Evolutionary conservation across 1,284 basidiomycete species (phyloP), one percentile per base, ranked within the genome.

Genomic region (Malassezia japonica): DNA sequence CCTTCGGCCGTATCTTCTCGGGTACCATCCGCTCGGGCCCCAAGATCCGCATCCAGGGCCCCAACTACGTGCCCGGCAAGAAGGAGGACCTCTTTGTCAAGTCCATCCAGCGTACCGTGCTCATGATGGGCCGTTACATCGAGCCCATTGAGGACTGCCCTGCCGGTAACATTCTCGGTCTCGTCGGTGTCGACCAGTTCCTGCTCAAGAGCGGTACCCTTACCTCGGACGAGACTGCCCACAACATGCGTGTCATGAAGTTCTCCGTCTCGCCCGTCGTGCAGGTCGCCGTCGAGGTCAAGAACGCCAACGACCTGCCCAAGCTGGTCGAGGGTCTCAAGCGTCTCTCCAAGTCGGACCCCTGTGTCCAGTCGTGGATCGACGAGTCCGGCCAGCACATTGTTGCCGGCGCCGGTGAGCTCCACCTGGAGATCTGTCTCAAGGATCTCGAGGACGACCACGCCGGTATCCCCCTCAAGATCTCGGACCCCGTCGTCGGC

Each of bases 201-300:
- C 79, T 99, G 79, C 85, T 98, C 77, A 98, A 98, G 70, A 70
- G 83, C 67, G 92, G 94, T 78, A 99, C 94, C 62, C 83, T 99
- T 71, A 96, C 94, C 61, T 84, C 85, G 59, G 90, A 88, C 54
- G 94, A 98, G 79, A 95, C 91, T 52, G 94, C 94, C 47, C 94
- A 98, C 82, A 98, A 98, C 83, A 94, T 98, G 88, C 89, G 81
- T 80, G 91, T 98, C 78, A 98, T 98, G 92, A 90, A 87, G 80
- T 70, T 74, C 65, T 66, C 62, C 75, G 94, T 98, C 60, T 98
- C 94, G 36, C 94, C 92, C 71, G 94, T 99, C 83, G 94, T 99
- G 42, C 94, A 86, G 77, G 89, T 96, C 74, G 89, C 92, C 67
- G 94, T 99, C 73, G 94, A 99, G 78, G 92, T 96, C 77, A 98